Evolutionary conservation across 805 yeast genomes (phyloP).

Genomic region (Saccharomyces eubayanus): DNA sequence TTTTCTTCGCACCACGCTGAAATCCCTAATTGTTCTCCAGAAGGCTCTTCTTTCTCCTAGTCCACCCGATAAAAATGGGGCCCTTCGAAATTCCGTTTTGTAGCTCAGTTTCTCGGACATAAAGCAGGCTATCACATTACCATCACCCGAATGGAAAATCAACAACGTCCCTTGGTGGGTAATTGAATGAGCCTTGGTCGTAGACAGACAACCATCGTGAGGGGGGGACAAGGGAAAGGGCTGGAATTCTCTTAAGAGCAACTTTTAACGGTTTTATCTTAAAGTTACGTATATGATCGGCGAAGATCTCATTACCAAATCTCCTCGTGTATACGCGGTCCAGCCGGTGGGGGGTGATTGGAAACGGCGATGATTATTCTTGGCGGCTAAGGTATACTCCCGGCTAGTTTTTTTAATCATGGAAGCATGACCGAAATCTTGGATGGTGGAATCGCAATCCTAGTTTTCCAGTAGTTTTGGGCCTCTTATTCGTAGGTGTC

Average conservation of each 20-base stretch:
- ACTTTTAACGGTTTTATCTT: background rate
- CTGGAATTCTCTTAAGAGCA: background rate
- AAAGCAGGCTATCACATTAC: background rate
- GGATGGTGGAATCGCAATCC: background rate
- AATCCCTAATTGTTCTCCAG: background rate
- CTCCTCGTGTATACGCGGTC: background rate
- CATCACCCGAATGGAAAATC: slow-evolving; percentile 4
- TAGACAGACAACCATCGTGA: background rate
- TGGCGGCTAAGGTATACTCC: background rate
- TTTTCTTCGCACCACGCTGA: background rate
- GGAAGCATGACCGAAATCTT: background rate
- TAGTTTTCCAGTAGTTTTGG: background rate
- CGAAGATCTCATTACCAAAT: background rate
- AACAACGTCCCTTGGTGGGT: background rate
- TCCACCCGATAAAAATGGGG: background rate
- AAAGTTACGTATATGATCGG: background rate
- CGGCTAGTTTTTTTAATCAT: background rate
- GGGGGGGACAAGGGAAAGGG: background rate
- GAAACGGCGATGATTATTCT: background rate
- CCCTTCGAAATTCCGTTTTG: background rate
- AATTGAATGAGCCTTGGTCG: background rate
- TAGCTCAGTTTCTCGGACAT: background rate
- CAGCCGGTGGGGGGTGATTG: background rate
- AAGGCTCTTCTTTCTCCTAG: background rate
- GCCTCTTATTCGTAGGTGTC: background rate